Evolutionary conservation across 2,329 filamentous ascomycete species (phyloP).

Genomic region (Hypoxylon sp.): DNA sequence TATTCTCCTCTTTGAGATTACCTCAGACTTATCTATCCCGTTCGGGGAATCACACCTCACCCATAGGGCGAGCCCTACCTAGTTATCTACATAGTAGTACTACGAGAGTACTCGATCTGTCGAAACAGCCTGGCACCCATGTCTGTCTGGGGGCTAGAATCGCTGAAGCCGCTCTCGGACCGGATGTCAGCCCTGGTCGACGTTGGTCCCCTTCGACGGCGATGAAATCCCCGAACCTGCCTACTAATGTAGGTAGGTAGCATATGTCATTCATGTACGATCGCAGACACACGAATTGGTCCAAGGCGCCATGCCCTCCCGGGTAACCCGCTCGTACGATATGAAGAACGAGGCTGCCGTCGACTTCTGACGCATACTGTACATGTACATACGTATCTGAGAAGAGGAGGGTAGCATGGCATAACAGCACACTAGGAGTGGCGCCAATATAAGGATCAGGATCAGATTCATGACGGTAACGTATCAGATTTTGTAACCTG

Average conservation of each 20-base stretch:
- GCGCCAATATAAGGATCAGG: constrained; percentile 6
- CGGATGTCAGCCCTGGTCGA: constrained; percentile 1
- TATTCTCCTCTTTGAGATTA: constrained; percentile 24
- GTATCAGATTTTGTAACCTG: constrained; percentile 5
- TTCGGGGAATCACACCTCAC: constrained; percentile 4
- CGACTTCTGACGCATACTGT: not conserved
- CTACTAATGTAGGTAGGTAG: constrained; percentile 31
- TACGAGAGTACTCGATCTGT: not conserved
- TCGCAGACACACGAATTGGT: constrained; percentile 9
- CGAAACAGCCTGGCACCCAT: not conserved
- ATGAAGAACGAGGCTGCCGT: not conserved
- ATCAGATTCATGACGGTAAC: constrained; percentile 1
- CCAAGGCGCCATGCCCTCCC: constrained; percentile 9
- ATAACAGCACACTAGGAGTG: constrained; percentile 23
- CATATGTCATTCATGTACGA: constrained; percentile 18
- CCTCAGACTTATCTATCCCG: constrained; percentile 13
- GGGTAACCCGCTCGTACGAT: constrained; percentile 11
- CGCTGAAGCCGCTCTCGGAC: constrained; percentile 6
- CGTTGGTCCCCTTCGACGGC: constrained; percentile 9
- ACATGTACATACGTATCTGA: not conserved
- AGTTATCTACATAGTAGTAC: too few species aligned
- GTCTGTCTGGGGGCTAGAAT: constrained; percentile 1
- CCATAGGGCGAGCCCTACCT: constrained; percentile 4
- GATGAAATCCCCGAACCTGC: constrained; percentile 20
- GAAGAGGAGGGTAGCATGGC: constrained; percentile 2